A percentile compares a stretch with the other conserved stretches of the same genome.
phyloP scores from a whole-genome alignment of 225 moss, liverwort and hornwort genomes.

The Physcomitrium patens region DNA sequence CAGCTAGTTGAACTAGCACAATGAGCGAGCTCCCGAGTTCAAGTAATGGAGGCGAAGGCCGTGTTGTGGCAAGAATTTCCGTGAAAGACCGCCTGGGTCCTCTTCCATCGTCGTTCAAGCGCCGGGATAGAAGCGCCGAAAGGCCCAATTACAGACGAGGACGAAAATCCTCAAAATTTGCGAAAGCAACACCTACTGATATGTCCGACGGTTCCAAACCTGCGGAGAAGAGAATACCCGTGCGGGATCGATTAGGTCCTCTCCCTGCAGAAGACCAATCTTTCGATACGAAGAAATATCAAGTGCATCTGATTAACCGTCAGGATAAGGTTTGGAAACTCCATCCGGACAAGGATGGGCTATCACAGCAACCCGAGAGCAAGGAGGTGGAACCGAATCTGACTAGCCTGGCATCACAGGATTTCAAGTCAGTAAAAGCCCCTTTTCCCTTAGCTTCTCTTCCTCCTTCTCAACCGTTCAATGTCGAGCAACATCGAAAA shows the following conservation, averaged over 20 bases:
- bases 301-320: conserved; percentile 29
- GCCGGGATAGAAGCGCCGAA: conserved; percentile 33
- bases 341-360: conserved; percentile 25
- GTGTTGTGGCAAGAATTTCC: conserved; percentile 35
- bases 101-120: conserved; percentile 34
- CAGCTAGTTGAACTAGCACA: neutral
- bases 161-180: conserved; percentile 23
- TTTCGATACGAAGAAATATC: conserved; percentile 32
- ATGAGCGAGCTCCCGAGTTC: conserved; percentile 37
- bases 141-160: conserved; percentile 23
- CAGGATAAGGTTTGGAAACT: conserved; percentile 38
- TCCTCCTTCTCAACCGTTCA: conserved; percentile 33
- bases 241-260: conserved; percentile 46
- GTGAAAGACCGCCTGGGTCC: conserved; percentile 53
- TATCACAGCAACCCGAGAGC: conserved; percentile 13
- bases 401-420: neutral
- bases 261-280: conserved; percentile 27
- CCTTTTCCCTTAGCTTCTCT: conserved; percentile 1
- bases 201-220: neutral
- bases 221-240: conserved; percentile 23
- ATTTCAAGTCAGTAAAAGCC: conserved; percentile 17
- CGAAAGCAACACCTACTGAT: conserved; percentile 14
- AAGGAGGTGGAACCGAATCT: conserved; percentile 17
- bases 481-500: conserved; percentile 47
- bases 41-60: conserved; percentile 27